Conservation (phyloP, 129 eudicot species). For the Artemisia annua region DNA sequence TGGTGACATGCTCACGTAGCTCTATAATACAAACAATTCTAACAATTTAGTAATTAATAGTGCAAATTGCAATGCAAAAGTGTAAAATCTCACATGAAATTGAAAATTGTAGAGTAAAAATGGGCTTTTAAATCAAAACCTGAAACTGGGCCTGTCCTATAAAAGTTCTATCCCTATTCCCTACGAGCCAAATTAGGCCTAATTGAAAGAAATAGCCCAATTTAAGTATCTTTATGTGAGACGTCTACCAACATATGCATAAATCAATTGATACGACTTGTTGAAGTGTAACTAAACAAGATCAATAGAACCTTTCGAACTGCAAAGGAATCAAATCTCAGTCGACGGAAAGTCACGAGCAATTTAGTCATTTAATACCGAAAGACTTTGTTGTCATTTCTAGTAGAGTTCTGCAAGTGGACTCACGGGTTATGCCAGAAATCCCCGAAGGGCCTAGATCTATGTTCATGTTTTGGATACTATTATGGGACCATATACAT, state of each 20-base stretch:
- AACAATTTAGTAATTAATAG: too few species aligned
- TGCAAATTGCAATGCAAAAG: too few species aligned
- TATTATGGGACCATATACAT: constrained; percentile 19
- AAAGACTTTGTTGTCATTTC: neutral
- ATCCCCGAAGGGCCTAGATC: neutral
- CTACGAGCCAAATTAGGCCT: too few species aligned
- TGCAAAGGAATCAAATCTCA: neutral
- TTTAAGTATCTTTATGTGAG: too few species aligned
- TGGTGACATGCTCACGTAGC: neutral
- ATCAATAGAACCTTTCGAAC: neutral
- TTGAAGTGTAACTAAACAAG: neutral
- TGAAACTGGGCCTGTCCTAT: too few species aligned
- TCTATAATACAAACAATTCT: too few species aligned
- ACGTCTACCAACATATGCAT: too few species aligned
- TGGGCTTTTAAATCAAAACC: too few species aligned
- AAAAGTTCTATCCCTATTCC: too few species aligned
- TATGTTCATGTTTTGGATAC: neutral
- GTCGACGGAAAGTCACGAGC: neutral
- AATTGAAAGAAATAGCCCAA: too few species aligned
- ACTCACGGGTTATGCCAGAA: constrained; percentile 5
- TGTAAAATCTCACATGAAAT: too few species aligned
- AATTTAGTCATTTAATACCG: neutral
- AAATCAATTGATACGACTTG: neutral
- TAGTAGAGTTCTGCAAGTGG: neutral
- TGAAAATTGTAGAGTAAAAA: too few species aligned